Conservation (phyloP, 805 yeast genomes). For the Teunomyces kruisii region DNA sequence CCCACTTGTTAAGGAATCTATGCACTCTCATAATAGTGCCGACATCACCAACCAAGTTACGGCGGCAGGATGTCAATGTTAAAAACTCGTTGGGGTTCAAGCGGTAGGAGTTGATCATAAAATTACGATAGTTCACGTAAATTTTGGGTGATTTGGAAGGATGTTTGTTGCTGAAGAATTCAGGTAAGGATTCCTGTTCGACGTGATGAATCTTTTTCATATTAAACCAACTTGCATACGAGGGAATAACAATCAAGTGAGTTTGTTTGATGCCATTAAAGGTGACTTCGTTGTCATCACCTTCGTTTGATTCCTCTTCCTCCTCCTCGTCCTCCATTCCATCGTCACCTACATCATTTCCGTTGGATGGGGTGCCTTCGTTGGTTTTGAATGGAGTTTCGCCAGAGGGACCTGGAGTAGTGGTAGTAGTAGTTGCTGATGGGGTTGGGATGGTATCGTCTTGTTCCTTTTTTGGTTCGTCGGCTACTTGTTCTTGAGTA, state of each 20-base stretch:
- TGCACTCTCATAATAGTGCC: slow-evolving; percentile 85
- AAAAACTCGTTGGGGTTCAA: slow-evolving; percentile 87
- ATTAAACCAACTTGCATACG: slow-evolving; percentile 85
- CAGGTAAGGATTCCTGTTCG: slow-evolving; percentile 83
- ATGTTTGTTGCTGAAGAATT: slow-evolving; percentile 73
- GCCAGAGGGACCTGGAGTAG: not conserved
- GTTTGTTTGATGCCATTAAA: slow-evolving; percentile 50
- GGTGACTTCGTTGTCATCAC: not conserved
- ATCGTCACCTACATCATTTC: slow-evolving; percentile 2
- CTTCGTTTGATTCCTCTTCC: slow-evolving; percentile 5
- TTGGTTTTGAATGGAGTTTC: not conserved
- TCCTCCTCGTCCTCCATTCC: slow-evolving; percentile 1
- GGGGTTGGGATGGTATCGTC: not conserved
- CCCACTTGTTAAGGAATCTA: slow-evolving; percentile 86
- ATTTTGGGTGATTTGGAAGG: slow-evolving; percentile 78
- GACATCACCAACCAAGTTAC: slow-evolving; percentile 89
- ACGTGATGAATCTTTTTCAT: slow-evolving; percentile 70
- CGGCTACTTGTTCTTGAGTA: slow-evolving; percentile 4
- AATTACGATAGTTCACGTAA: slow-evolving; percentile 80
- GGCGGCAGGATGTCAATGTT: slow-evolving; percentile 86
- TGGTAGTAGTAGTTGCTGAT: not conserved
- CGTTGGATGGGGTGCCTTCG: not conserved
- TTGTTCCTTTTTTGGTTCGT: not conserved
- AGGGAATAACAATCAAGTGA: slow-evolving; percentile 82
- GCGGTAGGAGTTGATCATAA: slow-evolving; percentile 84